Evolutionary conservation across 331 rosid genomes (phyloP), one percentile per base, ranked within the genome.

Genomic region (Malus hybrid): DNA sequence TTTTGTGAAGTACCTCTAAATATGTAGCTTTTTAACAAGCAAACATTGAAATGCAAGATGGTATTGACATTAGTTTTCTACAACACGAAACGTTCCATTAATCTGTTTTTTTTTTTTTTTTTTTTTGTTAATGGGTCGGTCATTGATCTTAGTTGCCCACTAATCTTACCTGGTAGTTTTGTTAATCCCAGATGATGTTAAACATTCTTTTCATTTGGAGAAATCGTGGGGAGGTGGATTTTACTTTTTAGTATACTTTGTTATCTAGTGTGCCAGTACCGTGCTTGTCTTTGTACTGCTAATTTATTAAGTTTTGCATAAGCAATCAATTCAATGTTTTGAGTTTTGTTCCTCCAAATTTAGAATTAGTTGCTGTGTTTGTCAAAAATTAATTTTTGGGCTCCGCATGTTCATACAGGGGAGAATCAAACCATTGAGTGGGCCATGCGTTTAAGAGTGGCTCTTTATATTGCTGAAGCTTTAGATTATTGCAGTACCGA

Each of bases 391-490:
- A 61, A 30, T 20, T 67, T 58, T 44, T 56, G 77, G 33, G 33
- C 34, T 61, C 66, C 18, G 29, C 52, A 56, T 78, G 71, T 69
- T 36, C 63, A 63, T 74, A 64, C 86, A 94, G 99, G 97, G 97
- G 99, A 94, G 81, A 87, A 86, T 80, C 99, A 94, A 82, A 89
- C 97, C 15, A 90, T 94, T 84, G 97, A 92, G 82, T 92, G 97
- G 99, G 89, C 97, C 77, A 92, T 94, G 99, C 96, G 99, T 42
- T 83, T 89, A 78, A 88, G 97, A 86, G 99, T 90, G 14, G 95
- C 96, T 74, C 84, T 81, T 44, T 88, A 81, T 68, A 90, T 94
- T 70, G 99, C 97, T 19, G 93, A 92, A 84, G 96, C 99, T 68
- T 87, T 94, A 81, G 87, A 90, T 75, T 94, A 90, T 80, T 92